Evolutionary conservation across 345 rosid species (phyloP).

Genomic region (Sonneratia alba): DNA sequence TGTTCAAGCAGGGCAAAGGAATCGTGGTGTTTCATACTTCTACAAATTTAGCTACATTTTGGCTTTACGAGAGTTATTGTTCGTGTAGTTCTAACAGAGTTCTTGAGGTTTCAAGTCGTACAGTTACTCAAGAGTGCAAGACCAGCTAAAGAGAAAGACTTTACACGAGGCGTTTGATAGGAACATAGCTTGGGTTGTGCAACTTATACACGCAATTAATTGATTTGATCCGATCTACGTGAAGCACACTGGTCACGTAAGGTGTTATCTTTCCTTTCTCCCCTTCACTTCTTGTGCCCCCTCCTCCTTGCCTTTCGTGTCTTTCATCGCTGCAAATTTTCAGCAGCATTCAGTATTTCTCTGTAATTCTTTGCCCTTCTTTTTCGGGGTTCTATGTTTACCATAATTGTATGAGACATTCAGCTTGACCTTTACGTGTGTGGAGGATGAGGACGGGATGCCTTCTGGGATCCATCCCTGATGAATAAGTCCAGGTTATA

Average conservation of each 20-base stretch:
- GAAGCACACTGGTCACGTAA: neutral
- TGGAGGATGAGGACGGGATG: slow-evolving; percentile 33
- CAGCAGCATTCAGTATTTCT: slow-evolving; percentile 26
- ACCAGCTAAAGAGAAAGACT: neutral
- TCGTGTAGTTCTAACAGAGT: slow-evolving; percentile 4
- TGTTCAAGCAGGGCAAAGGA: slow-evolving; percentile 24
- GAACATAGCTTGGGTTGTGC: neutral
- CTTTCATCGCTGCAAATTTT: neutral
- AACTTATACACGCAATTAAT: neutral
- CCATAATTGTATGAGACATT: slow-evolving; percentile 35
- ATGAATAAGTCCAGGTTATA: too few species aligned
- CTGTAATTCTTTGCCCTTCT: slow-evolving; percentile 14
- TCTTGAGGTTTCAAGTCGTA: neutral
- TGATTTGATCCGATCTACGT: neutral
- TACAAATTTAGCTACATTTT: neutral
- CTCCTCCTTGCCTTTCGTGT: neutral
- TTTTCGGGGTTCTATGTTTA: slow-evolving; percentile 24
- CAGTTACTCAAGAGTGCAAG: slow-evolving; percentile 4
- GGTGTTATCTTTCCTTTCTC: neutral
- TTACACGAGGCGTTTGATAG: neutral
- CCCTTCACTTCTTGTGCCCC: neutral
- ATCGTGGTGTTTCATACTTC: slow-evolving; percentile 24
- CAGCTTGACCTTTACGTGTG: slow-evolving; percentile 23
- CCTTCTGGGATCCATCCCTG: too few species aligned
- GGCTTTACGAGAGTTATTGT: neutral